phyloP scores from a whole-genome alignment of 2,329 filamentous ascomycete species.

The Verticillium nonalfalfae region DNA sequence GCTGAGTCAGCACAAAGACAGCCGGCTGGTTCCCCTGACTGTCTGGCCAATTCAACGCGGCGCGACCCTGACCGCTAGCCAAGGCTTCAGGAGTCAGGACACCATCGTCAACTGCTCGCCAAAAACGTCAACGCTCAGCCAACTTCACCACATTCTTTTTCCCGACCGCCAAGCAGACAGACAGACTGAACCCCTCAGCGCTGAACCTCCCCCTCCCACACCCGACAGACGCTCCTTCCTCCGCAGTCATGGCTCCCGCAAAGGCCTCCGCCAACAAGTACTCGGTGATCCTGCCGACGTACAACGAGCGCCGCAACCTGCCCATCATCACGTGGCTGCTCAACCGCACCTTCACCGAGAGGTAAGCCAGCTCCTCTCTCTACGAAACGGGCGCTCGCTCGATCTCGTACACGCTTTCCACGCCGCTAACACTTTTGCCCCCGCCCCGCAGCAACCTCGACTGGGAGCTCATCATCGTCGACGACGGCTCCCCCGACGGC shows the following conservation, averaged over 20 bases:
- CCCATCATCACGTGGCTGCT: constrained; percentile 94
- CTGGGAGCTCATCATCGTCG: constrained; percentile 96
- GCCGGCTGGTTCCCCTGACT: not conserved
- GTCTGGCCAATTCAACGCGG: not conserved
- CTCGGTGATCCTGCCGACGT: constrained; percentile 95
- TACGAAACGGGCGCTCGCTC: not conserved
- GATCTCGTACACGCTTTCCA: not conserved
- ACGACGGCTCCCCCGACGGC: constrained; percentile 95
- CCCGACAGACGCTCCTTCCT: not conserved
- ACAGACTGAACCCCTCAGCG: not conserved
- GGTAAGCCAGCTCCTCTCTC: constrained; percentile 47
- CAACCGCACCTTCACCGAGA: constrained; percentile 82
- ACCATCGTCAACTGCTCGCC: not conserved
- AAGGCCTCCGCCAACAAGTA: constrained; percentile 65
- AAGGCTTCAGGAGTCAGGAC: not conserved
- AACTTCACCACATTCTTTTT: constrained; percentile 20
- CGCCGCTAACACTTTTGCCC: constrained; percentile 1
- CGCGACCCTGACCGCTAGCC: not conserved
- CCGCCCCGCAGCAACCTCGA: constrained; percentile 65
- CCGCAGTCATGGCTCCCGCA: constrained; percentile 36
- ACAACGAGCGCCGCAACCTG: constrained; percentile 96
- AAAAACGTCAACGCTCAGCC: not conserved
- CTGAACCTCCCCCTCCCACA: not conserved
- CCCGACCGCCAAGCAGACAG: not conserved
- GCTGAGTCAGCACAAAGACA: not conserved